Evolutionary conservation across 73 alveolate species (phyloP).

Genomic region (Symbiodinium pilosum): DNA sequence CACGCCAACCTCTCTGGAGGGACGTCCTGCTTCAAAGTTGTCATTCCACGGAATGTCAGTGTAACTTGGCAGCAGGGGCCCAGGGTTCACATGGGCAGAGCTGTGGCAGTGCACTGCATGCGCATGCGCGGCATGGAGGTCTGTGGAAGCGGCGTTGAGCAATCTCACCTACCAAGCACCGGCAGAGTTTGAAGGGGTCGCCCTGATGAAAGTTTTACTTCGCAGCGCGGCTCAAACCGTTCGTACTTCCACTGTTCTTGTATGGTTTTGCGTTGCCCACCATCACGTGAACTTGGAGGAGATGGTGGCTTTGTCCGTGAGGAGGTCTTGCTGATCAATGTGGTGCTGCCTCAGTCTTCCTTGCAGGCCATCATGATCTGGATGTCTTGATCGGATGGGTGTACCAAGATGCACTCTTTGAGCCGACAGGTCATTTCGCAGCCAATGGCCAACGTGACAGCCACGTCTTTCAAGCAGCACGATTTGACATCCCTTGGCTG

Average conservation of each 20-base stretch:
- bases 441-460: not conserved
- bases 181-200: conserved; percentile 37
- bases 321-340: not conserved
- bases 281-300: not conserved
- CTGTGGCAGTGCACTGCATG: too few relatives aligned
- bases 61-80: not conserved
- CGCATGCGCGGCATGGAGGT: not conserved
- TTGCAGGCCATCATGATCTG: not conserved
- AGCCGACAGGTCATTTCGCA: not conserved
- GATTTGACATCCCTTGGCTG: conserved; percentile 19
- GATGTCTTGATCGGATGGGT: not conserved
- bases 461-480: conserved; percentile 36
- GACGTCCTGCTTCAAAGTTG: conserved; percentile 50
- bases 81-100: too few relatives aligned
- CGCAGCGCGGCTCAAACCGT: not conserved
- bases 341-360: not conserved
- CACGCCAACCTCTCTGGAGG: conserved; percentile 72
- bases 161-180: conserved; percentile 72
- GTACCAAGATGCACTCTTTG: not conserved
- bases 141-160: conserved; percentile 40
- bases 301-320: conserved; percentile 65
- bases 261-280: not conserved
- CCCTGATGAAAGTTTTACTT: conserved; percentile 34
- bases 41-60: conserved; percentile 30
- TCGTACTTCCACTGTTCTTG: not conserved